Conservation (phyloP, 371 early-diverging fungal species). For the Apophysomyces sp. region DNA sequence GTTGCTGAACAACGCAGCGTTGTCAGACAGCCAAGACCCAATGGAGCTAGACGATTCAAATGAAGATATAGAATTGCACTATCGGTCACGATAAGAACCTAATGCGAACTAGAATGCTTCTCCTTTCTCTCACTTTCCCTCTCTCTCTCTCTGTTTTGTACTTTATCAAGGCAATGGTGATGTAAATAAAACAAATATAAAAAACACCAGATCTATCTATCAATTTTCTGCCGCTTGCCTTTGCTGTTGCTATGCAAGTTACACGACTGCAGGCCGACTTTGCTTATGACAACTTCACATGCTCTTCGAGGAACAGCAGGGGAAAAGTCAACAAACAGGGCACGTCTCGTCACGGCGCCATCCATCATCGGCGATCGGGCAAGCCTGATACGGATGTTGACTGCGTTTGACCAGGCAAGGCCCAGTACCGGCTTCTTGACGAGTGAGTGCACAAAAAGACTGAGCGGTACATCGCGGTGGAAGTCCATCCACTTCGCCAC, state of each 20-base stretch:
- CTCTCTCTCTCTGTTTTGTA: not conserved
- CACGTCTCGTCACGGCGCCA: slow-evolving; percentile 23
- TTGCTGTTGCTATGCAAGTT: not conserved
- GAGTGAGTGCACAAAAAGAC: slow-evolving; percentile 45
- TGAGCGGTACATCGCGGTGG: slow-evolving; percentile 22
- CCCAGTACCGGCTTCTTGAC: slow-evolving; percentile 69
- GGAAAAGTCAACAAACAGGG: slow-evolving; percentile 44
- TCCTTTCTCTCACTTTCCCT: too few relatives aligned
- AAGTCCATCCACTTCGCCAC: slow-evolving; percentile 36
- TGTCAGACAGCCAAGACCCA: slow-evolving; percentile 51
- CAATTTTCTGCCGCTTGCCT: not conserved
- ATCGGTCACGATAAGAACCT: not conserved
- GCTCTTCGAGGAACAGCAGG: slow-evolving; percentile 30
- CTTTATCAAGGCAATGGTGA: not conserved
- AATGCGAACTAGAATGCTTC: too few relatives aligned
- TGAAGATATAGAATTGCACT: not conserved
- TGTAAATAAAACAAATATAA: not conserved
- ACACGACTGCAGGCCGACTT: slow-evolving; percentile 14
- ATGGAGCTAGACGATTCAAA: slow-evolving; percentile 2
- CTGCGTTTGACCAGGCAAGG: slow-evolving; percentile 73
- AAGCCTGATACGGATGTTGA: slow-evolving; percentile 69
- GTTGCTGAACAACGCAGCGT: slow-evolving; percentile 40
- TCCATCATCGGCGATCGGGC: slow-evolving; percentile 42
- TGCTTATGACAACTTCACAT: slow-evolving; percentile 32
- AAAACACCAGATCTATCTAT: not conserved